phyloP scores from a whole-genome alignment of 768 basidiomycete species.

The Russula virescens region DNA sequence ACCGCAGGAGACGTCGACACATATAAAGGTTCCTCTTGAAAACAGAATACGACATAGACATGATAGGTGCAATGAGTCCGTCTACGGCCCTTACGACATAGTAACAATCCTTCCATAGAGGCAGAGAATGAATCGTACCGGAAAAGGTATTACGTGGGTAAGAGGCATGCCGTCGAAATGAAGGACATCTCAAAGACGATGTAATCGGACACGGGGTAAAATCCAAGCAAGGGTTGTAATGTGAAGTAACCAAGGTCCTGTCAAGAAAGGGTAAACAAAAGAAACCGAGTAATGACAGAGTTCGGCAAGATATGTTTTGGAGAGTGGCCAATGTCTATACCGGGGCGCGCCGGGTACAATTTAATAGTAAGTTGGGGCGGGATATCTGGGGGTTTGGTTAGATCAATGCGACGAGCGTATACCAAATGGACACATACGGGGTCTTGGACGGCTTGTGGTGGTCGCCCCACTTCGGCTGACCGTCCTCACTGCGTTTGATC shows the following conservation, averaged over 20 bases:
- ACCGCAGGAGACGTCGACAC: background rate
- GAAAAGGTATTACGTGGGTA: background rate
- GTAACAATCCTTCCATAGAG: background rate
- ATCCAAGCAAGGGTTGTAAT: background rate
- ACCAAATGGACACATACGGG: background rate
- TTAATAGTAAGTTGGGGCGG: background rate
- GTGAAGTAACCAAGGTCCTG: background rate
- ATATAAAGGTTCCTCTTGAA: background rate
- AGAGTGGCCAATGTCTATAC: background rate
- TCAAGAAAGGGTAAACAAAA: background rate
- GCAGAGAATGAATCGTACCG: background rate
- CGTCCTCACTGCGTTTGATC: slow-evolving; percentile 25
- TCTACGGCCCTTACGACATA: background rate
- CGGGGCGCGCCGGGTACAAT: background rate
- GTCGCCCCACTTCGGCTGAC: background rate
- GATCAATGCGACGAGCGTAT: background rate
- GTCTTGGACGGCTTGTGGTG: background rate
- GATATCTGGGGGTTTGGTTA: background rate
- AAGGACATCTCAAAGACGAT: background rate
- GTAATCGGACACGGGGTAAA: background rate
- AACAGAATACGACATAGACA: background rate
- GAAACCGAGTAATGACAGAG: background rate
- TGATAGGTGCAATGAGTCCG: background rate
- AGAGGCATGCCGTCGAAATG: background rate
- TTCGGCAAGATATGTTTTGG: background rate